Evolutionary conservation across 257 asterid species (phyloP), one percentile per base, ranked within the genome.

Genomic region (Striga asiatica): DNA sequence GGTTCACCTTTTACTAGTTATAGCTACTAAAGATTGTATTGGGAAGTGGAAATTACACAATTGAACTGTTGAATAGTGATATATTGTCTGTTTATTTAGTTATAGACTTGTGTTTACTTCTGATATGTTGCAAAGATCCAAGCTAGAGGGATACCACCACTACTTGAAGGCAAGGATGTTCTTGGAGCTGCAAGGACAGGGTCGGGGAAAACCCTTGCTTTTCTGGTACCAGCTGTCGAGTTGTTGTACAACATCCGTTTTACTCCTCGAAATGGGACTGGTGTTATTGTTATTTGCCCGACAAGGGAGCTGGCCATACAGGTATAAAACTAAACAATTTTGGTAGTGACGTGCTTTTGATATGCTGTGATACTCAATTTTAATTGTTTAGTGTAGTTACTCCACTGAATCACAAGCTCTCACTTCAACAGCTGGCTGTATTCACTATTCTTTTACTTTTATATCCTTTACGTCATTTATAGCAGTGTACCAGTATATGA

Each of bases 161-260:
- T 89, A 52, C 22, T 86, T 65, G 89, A 80, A 66, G 96, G 94
- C 5, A 75, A n/a, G n/a, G n/a, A n/a, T n/a, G n/a, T n/a, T n/a
- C n/a, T n/a, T n/a, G n/a, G n/a, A n/a, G n/a, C n/a, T n/a, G n/a
- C n/a, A n/a, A n/a, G n/a, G n/a, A n/a, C n/a, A n/a, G n/a, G n/a
- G n/a, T n/a, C 98, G 0, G 96, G 98, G 28, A 91, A 91, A 76
- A 91, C 98, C 34, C 89, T 87, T 46, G 95, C 98, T 16, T 91
- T 91, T 70, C 54, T 91, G 47, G 19, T 91, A 47, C 98, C 98
- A 0, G 95, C 95, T 28, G 79, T 91, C 29, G 98, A 91, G 66
- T 76, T 91, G 68, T 61, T 91, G 58, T 50, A 67, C 73, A 71
- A 78, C 28, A 42, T 61, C 48, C 68, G 61, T 12, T 84, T 87